Conservation (phyloP, 306 rosid species). For the Ormosia semicastrata region DNA sequence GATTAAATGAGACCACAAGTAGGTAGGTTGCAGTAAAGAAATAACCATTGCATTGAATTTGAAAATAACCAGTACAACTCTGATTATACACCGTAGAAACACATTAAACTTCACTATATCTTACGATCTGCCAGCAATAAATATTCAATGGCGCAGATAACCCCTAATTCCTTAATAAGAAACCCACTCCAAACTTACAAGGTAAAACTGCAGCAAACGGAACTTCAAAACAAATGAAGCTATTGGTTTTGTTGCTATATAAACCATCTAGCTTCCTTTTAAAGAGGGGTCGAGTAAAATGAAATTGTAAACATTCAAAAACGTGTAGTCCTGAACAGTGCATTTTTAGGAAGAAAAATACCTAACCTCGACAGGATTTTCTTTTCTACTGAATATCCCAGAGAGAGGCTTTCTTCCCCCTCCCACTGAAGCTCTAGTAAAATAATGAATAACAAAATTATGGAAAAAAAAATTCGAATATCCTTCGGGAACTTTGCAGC, state of each 20-base stretch:
- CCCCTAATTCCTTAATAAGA: slow-evolving; percentile 12
- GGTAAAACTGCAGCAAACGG: slow-evolving; percentile 20
- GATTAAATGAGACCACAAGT: background rate
- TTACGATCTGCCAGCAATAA: slow-evolving; percentile 20
- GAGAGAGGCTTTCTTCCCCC: slow-evolving; percentile 34
- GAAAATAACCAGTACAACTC: slow-evolving; percentile 16
- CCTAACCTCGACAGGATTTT: slow-evolving; percentile 24
- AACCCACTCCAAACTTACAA: background rate
- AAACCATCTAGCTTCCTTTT: slow-evolving; percentile 26
- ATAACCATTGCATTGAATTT: slow-evolving; percentile 1
- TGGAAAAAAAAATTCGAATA: slow-evolving; percentile 19
- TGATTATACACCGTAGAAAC: background rate
- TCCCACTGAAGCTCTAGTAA: slow-evolving; percentile 30
- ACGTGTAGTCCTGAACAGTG: slow-evolving; percentile 9
- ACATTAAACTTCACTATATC: slow-evolving; percentile 2
- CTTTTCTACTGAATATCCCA: slow-evolving; percentile 28
- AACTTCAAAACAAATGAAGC: slow-evolving; percentile 33
- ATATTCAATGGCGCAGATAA: slow-evolving; percentile 27
- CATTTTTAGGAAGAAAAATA: slow-evolving; percentile 18
- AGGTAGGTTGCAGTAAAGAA: background rate
- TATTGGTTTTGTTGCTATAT: slow-evolving; percentile 28
- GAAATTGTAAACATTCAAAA: background rate
- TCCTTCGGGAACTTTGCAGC: slow-evolving; percentile 19
- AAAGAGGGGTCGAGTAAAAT: background rate
- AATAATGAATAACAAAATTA: slow-evolving; percentile 40